Percentiles rank a stretch among this genome's conserved stretches.
phyloP scores from a whole-genome alignment of 2,329 filamentous ascomycete genomes.

The Fusarium sp. region DNA sequence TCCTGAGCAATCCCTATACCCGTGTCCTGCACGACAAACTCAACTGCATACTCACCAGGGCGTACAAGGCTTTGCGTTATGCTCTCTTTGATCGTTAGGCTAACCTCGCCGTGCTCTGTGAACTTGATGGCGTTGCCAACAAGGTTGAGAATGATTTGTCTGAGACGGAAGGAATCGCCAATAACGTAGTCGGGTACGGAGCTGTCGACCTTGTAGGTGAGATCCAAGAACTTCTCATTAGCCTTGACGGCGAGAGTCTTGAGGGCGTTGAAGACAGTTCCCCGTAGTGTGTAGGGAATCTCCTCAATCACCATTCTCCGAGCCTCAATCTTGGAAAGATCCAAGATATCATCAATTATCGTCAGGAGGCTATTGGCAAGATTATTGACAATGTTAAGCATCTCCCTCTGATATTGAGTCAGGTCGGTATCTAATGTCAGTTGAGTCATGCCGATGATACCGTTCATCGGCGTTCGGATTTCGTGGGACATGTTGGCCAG shows the following conservation, averaged over 20 bases:
- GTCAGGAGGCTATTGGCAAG: constrained; percentile 95
- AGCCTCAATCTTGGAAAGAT: constrained; percentile 88
- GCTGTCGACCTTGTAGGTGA: constrained; percentile 93
- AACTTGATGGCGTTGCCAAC: constrained; percentile 99
- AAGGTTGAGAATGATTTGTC: constrained; percentile 96
- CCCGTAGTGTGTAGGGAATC: constrained; percentile 93
- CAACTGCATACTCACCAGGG: constrained; percentile 87
- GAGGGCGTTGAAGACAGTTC: constrained; percentile 95
- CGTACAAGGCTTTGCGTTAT: constrained; percentile 73
- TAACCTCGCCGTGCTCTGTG: constrained; percentile 95
- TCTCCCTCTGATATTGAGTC: constrained; percentile 95
- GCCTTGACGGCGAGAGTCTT: constrained; percentile 98
- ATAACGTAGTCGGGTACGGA: constrained; percentile 95
- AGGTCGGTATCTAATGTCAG: constrained; percentile 94
- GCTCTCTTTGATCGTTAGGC: constrained; percentile 84
- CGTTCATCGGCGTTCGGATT: constrained; percentile 97
- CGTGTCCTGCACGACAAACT: constrained; percentile 95
- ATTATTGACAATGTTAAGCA: constrained; percentile 98
- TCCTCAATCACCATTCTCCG: constrained; percentile 98
- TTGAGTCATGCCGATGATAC: constrained; percentile 98
- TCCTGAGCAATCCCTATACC: constrained; percentile 96
- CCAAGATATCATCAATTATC: constrained; percentile 89
- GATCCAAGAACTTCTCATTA: constrained; percentile 92
- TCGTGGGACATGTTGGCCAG: constrained; percentile 99
- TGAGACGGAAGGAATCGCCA: constrained; percentile 94